Evolutionary conservation across 441 rosid species (phyloP).

Genomic region (Mallotus repandus): DNA sequence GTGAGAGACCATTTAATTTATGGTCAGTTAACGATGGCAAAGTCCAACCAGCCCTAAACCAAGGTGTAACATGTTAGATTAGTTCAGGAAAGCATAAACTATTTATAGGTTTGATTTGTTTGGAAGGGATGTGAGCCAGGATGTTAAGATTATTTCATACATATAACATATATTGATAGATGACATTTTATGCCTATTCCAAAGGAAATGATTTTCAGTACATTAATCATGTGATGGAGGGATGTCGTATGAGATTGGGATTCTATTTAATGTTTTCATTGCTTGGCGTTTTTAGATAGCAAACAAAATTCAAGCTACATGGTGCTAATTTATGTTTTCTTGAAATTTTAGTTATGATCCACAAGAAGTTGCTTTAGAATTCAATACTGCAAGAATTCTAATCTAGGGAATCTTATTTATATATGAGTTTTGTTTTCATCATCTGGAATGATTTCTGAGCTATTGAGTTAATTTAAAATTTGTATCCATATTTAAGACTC

Average conservation of each 20-base stretch:
- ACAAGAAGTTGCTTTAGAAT: neutral
- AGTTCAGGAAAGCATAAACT: neutral
- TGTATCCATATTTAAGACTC: neutral
- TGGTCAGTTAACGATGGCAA: neutral
- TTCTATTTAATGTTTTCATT: neutral
- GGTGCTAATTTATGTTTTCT: neutral
- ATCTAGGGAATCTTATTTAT: neutral
- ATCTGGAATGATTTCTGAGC: neutral
- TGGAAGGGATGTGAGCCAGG: neutral
- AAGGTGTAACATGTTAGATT: neutral
- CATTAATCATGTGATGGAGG: neutral
- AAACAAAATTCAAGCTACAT: neutral
- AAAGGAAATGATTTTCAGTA: neutral
- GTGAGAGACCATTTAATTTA: constrained; percentile 29
- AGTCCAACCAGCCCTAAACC: neutral
- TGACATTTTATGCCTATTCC: neutral
- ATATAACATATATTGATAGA: neutral
- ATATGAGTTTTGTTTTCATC: neutral
- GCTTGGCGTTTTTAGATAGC: neutral
- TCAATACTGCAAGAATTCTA: neutral
- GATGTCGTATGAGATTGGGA: neutral
- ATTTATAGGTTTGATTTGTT: neutral
- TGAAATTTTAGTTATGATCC: neutral
- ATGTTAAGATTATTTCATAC: neutral
- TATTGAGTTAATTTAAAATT: neutral